Evolutionary conservation across 1,284 basidiomycete species (phyloP), one percentile per base, ranked within the genome.

Genomic region (Tilletiopsis washingtonensis): DNA sequence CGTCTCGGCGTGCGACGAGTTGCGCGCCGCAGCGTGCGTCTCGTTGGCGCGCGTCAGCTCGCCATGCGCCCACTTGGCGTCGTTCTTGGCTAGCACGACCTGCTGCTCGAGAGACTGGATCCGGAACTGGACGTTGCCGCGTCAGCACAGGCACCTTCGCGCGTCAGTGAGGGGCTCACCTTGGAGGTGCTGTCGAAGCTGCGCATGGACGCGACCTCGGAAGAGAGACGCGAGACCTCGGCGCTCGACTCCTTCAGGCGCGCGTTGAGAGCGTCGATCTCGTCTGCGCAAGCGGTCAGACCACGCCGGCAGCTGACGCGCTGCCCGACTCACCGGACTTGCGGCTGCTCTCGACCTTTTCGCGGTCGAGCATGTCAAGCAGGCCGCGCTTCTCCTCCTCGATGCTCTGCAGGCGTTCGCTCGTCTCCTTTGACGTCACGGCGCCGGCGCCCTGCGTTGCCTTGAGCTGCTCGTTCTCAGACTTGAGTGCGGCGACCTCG

Each of bases 81-180:
- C 86, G 1, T 81, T 78, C 71, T 82, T 81, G 4, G 84, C 77
- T 1, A 90, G 80, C 51, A 82, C 74, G 5, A 89, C 77, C 75
- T 90, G 85, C 75, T 90, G 86, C 3, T 81, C 78, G 3, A 86
- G 77, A 0, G 86, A 81, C 49, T 88, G 85, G 51, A 86, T 64
- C 74, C 84, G 86, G 78, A 86, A 89, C 84, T 88, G 62, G 1
- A 47, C n/a, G n/a, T n/a, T n/a, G n/a, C n/a, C n/a, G n/a, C n/a
- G n/a, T n/a, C n/a, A n/a, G 6, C 15, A 39, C 27, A 26, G 7
- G 23, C n/a, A 42, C 4, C 11, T 44, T 3, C 7, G 9, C 21
- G 42, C 9, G 27, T 23, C 7, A 43, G n/a, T 45, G 45, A 34
- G 24, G 40, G 19, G 49, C 59, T 29, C 40, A 62, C 59, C 49